These are phyloP conservation scores for Apocynum venetum DNA, from an alignment of 257 asterid genomes.

Conservation along the genomic window DNA sequence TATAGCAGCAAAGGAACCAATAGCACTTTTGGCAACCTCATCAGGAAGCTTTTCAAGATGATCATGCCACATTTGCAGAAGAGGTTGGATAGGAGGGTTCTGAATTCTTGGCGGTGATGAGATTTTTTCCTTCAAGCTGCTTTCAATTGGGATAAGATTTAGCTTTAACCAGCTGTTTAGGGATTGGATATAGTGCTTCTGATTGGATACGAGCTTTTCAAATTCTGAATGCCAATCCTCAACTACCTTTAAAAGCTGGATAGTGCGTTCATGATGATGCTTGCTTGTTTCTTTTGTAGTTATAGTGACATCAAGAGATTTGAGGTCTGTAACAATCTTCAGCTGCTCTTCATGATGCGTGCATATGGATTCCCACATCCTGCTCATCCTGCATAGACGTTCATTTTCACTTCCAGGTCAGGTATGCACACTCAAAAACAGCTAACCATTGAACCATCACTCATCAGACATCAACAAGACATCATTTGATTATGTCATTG, in stretches of 20 bases:
- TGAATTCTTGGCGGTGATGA: conserved; percentile 59
- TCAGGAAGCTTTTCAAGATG: conserved; percentile 88
- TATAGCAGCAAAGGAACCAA: conserved; percentile 74
- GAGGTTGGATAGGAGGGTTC: conserved; percentile 70
- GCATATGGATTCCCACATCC: conserved; percentile 88
- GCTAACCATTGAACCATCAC: background rate
- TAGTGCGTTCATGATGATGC: conserved; percentile 75
- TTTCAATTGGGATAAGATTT: conserved; percentile 79
- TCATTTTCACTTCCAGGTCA: background rate
- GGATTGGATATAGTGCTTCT: conserved; percentile 53
- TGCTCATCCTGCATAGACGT: conserved; percentile 63
- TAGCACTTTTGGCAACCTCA: conserved; percentile 77
- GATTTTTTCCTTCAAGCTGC: conserved; percentile 65
- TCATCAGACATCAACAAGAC: background rate
- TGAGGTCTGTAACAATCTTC: conserved; percentile 57
- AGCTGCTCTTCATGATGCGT: conserved; percentile 66
- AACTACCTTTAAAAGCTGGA: conserved; percentile 60
- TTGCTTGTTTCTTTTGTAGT: conserved; percentile 67
- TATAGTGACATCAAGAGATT: conserved; percentile 57
- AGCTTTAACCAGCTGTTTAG: conserved; percentile 82
- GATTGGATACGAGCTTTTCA: conserved; percentile 65
- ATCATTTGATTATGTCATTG: background rate
- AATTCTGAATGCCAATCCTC: conserved; percentile 77
- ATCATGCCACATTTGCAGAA: conserved; percentile 81
- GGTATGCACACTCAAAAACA: background rate